These are phyloP conservation scores for Mycena galopus DNA, from an alignment of 768 basidiomycete genomes.

Conservation along the genomic window DNA sequence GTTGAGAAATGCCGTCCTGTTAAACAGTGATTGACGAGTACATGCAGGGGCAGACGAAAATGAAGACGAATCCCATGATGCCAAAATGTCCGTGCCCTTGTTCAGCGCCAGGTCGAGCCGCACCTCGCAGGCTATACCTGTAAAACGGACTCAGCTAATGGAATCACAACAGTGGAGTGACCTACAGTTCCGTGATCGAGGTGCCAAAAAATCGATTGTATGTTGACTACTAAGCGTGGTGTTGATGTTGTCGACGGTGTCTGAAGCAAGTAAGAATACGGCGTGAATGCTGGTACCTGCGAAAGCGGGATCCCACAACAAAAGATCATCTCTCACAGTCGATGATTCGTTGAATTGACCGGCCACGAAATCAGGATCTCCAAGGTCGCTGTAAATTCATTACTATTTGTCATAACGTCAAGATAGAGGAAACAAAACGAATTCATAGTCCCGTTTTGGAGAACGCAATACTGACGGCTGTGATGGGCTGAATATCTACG, in stretches of 20 bases:
- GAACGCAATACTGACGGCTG: constrained; percentile 43
- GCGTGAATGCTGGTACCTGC: constrained; percentile 39
- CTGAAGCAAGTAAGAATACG: constrained; percentile 41
- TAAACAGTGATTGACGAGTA: background rate
- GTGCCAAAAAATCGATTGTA: constrained; percentile 37
- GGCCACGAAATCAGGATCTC: constrained; percentile 28
- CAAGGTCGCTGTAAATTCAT: constrained; percentile 24
- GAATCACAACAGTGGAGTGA: background rate
- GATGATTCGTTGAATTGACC: constrained; percentile 25
- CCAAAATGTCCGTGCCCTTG: constrained; percentile 46
- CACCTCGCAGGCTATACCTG: constrained; percentile 37
- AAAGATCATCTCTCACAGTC: constrained; percentile 31
- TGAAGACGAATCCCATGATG: constrained; percentile 31
- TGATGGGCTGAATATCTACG: constrained; percentile 37
- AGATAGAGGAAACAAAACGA: background rate
- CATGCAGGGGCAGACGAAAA: background rate
- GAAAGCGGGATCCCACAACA: constrained; percentile 37
- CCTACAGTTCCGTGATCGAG: constrained; percentile 36
- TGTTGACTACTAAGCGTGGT: constrained; percentile 30
- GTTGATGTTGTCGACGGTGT: constrained; percentile 38
- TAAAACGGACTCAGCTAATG: background rate
- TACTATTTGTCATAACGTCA: background rate
- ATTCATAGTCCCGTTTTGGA: constrained; percentile 37
- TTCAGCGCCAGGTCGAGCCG: constrained; percentile 41
- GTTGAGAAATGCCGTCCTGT: constrained; percentile 41